phyloP scores from a whole-genome alignment of 257 asterid species.

The Jacaranda copaia region DNA sequence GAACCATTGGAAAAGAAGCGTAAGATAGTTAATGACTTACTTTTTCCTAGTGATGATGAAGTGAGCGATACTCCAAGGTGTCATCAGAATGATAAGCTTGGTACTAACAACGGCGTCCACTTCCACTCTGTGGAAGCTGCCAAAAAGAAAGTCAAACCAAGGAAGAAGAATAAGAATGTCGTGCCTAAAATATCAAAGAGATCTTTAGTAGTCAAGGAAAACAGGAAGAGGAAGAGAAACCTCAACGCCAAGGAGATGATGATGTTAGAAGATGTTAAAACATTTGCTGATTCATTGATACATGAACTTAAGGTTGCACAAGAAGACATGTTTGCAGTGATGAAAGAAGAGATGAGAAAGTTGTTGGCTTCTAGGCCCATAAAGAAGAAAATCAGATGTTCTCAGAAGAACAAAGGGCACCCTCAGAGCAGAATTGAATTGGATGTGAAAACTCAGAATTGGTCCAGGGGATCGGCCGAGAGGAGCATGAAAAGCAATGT shows the following conservation, averaged over 20 bases:
- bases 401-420: slow-evolving; percentile 9
- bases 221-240: slow-evolving; percentile 27
- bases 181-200: slow-evolving; percentile 10
- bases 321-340: slow-evolving; percentile 41
- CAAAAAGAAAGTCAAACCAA: slow-evolving; percentile 22
- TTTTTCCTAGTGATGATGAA: slow-evolving; percentile 36
- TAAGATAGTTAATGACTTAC: slow-evolving; percentile 23
- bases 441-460: background rate
- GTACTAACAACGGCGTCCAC: background rate
- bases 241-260: slow-evolving; percentile 22
- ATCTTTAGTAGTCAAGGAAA: slow-evolving; percentile 1
- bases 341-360: slow-evolving; percentile 44
- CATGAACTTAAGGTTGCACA: slow-evolving; percentile 50
- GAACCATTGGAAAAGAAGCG: slow-evolving; percentile 35
- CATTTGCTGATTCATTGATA: slow-evolving; percentile 44
- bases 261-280: slow-evolving; percentile 44
- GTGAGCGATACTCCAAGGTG: slow-evolving; percentile 6
- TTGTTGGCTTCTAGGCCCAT: slow-evolving; percentile 17
- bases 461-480: background rate
- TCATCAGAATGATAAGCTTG: slow-evolving; percentile 11
- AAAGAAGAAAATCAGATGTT: slow-evolving; percentile 13
- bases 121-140: slow-evolving; percentile 24
- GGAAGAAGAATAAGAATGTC: background rate
- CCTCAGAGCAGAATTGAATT: too few relatives aligned
- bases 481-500: slow-evolving; percentile 7